Evolutionary conservation across 75 land plant species (phyloP), one percentile per base, ranked within the genome.

Genomic region (Picea sitchensis): DNA sequence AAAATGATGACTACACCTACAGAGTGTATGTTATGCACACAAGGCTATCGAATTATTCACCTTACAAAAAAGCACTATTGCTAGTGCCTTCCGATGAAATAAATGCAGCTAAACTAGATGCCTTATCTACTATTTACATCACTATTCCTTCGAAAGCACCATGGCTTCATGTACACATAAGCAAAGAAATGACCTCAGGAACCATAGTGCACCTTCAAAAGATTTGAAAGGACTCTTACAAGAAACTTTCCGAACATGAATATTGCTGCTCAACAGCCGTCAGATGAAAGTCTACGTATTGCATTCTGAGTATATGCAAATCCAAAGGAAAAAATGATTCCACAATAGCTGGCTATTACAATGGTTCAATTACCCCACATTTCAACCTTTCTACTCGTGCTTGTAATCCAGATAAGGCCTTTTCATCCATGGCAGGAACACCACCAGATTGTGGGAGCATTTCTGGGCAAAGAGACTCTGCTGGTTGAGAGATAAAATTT

Each of bases 381-480:
- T 97, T 97, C 13, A 97, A 92, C 85, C 96, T 88, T 81, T 95
- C 98, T 96, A 97, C 95, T n/a, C 99, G 88, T 0, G 99, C 99
- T 77, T 97, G 99, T 78, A 97, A 88, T 9, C 98, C 98, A 64
- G 99, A 97, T 69, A 97, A 82, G 6, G 99, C 98, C 64, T 88
- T 93, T 79, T 95, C 99, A 79, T 97, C 99, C 89, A 90, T 86
- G 0, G 90, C 90, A 76, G 80, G 91, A 69, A 83, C 78, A 56
- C 65, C 78, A 38, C 71, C 80, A 56, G 82, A 26, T 36, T 80
- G 86, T 0, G 68, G 61, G 6, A 85, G 71, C 60, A 81, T 80
- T 65, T 87, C 90, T 30, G 73, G 73, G 17, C 2, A 65, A 41
- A 21, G 13, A 18, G 80, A 32, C 41, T 79, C 80, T 30, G 56